These are phyloP conservation scores for Eryngium alpinum DNA, from an alignment of 140 eudicot genomes.

Conservation along the genomic window DNA sequence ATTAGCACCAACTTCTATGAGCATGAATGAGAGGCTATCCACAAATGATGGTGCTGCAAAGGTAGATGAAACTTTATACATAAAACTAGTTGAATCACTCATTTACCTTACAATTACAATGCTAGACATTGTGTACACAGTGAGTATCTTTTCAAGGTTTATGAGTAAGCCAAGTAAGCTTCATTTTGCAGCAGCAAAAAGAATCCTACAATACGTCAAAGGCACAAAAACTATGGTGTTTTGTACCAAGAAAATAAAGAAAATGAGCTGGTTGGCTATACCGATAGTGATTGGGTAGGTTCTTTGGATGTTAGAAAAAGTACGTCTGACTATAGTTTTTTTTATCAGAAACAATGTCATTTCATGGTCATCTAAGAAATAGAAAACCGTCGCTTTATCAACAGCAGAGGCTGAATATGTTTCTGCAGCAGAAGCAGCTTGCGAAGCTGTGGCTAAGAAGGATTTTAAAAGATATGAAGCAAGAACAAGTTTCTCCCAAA, in stretches of 20 bases:
- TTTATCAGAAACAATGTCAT: neutral
- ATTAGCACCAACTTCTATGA: neutral
- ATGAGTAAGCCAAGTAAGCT: neutral
- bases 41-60: neutral
- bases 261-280: neutral
- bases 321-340: neutral
- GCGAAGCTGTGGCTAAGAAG: neutral
- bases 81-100: neutral
- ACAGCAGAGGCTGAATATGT: neutral
- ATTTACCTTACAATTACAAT: neutral
- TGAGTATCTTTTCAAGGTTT: neutral
- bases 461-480: neutral
- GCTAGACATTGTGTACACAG: neutral
- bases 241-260: neutral
- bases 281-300: neutral
- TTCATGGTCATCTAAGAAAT: neutral
- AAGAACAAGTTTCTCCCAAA: neutral
- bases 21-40: neutral
- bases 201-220: neutral
- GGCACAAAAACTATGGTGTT: neutral
- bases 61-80: neutral
- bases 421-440: neutral
- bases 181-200: neutral
- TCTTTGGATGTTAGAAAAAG: neutral
- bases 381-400: neutral